Conservation (phyloP, 331 rosid genomes). For the Saraca asoca region DNA sequence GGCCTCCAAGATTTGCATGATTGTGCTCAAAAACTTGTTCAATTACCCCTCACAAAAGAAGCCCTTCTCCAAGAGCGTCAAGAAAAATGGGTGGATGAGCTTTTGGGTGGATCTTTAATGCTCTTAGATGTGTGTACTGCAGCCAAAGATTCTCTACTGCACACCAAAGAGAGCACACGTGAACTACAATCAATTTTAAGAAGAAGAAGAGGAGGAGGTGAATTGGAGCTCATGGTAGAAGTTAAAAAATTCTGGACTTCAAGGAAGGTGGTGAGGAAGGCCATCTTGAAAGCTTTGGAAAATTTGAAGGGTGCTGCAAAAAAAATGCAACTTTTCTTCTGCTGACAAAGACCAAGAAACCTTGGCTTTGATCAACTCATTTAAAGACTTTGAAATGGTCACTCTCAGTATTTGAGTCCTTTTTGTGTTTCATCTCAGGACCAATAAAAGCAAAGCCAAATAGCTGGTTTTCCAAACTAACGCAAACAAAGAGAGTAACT, state of each 20-base stretch:
- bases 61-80: constrained; percentile 47
- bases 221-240: constrained; percentile 32
- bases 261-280: constrained; percentile 46
- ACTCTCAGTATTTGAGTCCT: constrained; percentile 41
- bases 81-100: constrained; percentile 57
- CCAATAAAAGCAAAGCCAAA: constrained; percentile 36
- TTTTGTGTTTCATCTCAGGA: constrained; percentile 38
- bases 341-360: constrained; percentile 34
- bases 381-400: constrained; percentile 32
- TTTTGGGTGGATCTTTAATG: constrained; percentile 64
- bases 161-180: constrained; percentile 35
- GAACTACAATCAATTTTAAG: constrained; percentile 40
- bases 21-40: constrained; percentile 56
- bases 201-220: constrained; percentile 33
- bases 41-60: constrained; percentile 56
- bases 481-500: constrained; percentile 29
- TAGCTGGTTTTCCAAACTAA: constrained; percentile 42
- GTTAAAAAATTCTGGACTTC: constrained; percentile 43
- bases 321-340: constrained; percentile 17
- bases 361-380: constrained; percentile 28
- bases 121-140: constrained; percentile 60
- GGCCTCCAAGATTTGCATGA: constrained; percentile 63
- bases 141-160: constrained; percentile 34
- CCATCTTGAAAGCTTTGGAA: constrained; percentile 44
- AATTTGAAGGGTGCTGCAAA: constrained; percentile 37